These are phyloP conservation scores for Sporothrix schenckii DNA, from an alignment of 2,329 filamentous ascomycete genomes.

Conservation along the genomic window DNA sequence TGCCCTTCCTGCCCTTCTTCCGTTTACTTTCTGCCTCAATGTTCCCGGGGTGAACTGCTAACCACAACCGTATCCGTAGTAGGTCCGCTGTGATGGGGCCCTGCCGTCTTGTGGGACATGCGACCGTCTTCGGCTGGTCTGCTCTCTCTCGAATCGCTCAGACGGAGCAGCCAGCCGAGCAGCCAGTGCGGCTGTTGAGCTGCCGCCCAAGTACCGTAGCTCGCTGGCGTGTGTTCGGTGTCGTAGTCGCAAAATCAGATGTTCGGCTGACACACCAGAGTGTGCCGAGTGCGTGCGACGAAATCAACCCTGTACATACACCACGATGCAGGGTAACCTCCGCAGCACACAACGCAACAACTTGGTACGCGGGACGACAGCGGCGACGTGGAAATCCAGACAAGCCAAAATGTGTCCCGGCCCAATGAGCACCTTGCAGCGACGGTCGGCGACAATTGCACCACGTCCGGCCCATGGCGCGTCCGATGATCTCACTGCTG, in stretches of 20 bases:
- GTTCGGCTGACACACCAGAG: slow-evolving; percentile 15
- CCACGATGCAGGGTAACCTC: background rate
- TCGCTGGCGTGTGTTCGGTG: slow-evolving; percentile 23
- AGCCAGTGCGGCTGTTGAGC: slow-evolving; percentile 4
- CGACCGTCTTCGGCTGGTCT: slow-evolving; percentile 15
- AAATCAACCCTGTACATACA: slow-evolving; percentile 2
- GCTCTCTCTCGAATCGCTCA: background rate
- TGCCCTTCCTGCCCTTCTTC: background rate
- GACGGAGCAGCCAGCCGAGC: background rate
- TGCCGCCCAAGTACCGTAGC: slow-evolving; percentile 27
- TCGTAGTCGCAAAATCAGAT: slow-evolving; percentile 21
- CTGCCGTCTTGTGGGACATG: slow-evolving; percentile 19
- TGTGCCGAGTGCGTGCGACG: slow-evolving; percentile 19
- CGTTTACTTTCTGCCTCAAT: background rate
- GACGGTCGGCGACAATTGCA: background rate
- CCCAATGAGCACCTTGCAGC: background rate
- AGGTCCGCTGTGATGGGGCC: slow-evolving; percentile 22
- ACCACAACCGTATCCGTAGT: background rate
- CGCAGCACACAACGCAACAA: background rate
- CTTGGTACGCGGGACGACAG: background rate
- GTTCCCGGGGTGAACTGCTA: background rate
- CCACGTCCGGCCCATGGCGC: background rate
- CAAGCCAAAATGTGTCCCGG: background rate
- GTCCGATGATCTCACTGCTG: background rate
- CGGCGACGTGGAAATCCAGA: background rate